These are phyloP conservation scores for Oryza rufipogon DNA, from an alignment of 176 grass and related monocot species.

Conservation along the genomic window DNA sequence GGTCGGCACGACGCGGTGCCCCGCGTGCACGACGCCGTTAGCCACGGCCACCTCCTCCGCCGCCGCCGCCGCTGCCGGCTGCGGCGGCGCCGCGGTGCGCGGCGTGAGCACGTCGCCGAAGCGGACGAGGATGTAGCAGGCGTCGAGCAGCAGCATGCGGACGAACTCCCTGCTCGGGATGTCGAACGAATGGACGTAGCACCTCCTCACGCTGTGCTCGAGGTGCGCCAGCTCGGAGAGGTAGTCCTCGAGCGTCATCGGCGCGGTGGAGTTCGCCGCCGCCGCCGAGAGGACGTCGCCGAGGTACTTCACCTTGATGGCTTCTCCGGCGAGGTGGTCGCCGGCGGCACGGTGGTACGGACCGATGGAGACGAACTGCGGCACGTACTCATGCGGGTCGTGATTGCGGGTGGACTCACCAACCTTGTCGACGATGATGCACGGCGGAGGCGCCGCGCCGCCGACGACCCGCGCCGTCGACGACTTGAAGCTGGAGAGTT, in stretches of 20 bases:
- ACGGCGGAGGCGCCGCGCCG: neutral
- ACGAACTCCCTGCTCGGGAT: neutral
- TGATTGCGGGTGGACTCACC: neutral
- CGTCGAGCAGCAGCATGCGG: slow-evolving; percentile 41
- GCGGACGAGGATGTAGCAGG: neutral
- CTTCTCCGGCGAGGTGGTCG: neutral
- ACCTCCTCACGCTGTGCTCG: accelerated
- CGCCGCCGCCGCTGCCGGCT: neutral
- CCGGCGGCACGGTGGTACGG: neutral
- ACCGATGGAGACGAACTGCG: neutral
- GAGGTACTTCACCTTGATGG: neutral
- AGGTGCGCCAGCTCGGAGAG: neutral
- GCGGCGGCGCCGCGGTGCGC: neutral
- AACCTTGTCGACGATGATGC: neutral
- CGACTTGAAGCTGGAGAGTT: neutral
- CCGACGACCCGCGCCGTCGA: neutral
- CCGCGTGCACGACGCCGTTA: neutral
- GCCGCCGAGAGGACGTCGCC: neutral
- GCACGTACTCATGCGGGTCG: neutral
- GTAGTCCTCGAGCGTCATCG: neutral
- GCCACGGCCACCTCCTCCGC: neutral
- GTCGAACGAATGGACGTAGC: neutral
- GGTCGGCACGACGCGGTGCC: neutral
- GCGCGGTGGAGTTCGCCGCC: neutral
- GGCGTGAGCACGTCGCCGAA: neutral